Percentiles rank a stretch among this genome's conserved stretches.
These are phyloP conservation scores for Coffea canephora DNA, from an alignment of 257 asterid genomes.

Conservation along the genomic window DNA sequence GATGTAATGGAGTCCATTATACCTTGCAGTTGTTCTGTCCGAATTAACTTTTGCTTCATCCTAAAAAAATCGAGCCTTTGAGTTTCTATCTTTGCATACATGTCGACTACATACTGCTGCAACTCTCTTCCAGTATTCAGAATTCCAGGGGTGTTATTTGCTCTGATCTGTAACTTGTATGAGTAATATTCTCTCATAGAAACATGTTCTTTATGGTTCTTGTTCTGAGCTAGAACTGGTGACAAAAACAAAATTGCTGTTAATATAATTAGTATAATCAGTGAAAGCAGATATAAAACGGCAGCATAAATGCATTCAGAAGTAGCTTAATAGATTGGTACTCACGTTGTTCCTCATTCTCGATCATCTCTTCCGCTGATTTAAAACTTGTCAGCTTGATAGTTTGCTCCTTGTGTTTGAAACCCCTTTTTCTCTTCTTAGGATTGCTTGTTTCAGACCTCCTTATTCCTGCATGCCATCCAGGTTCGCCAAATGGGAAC, in stretches of 20 bases:
- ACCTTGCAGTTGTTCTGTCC: not conserved
- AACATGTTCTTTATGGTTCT: not conserved
- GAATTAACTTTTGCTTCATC: not conserved
- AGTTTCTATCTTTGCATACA: not conserved
- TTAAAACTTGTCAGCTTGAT: not conserved
- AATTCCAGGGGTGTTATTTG: not conserved
- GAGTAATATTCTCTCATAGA: not conserved
- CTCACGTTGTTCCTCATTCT: no score
- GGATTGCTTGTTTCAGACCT: no score
- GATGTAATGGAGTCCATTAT: not conserved
- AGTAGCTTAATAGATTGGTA: no score
- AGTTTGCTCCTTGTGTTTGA: not conserved
- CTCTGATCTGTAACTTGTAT: not conserved
- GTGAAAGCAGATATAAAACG: no score
- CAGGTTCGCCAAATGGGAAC: not conserved
- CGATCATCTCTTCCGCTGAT: no score
- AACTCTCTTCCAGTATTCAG: not conserved
- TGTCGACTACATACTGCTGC: not conserved
- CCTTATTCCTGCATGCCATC: not conserved
- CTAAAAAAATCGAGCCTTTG: not conserved
- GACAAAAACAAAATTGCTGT: no score
- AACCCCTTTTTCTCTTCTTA: not conserved
- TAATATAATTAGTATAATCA: no score
- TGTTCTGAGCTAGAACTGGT: no score
- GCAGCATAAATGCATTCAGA: no score